Base-by-base conservation (phyloP, 192 early-diverging fungal genomes). In the Gigaspora rosea region DNA sequence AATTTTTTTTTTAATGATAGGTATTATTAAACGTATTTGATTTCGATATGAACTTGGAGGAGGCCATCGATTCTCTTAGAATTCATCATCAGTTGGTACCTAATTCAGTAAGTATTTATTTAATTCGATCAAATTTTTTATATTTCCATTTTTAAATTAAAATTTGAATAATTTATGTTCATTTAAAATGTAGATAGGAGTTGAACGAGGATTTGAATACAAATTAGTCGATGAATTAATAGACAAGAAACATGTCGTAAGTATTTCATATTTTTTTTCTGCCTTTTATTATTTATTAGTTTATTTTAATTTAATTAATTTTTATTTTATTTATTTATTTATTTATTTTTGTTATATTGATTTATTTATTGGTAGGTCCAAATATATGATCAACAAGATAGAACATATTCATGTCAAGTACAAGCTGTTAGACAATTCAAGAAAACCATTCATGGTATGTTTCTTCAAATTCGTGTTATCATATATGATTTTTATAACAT, bases 21-120 rank as follows among this genome's bases (percentile, higher is more conserved):
- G 85, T 86, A 0, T 84, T 97, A 16, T 62, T 96, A 18, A 90
- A 94, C 73, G 84, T 92, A 33, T 81, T 95, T 41, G 94, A 95
- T 72, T 93, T 89, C 80, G 86, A 81, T 6, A 82, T 90, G 82
- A 84, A 85, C 52, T 78, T 94, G 0, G 86, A 85, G 69, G 77
- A 90, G 18, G 96, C 97, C 1, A 83, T 97, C 0, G 87, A 89
- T 52, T 67, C 78, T 47, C 92, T 93, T 8, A 88, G 97, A 15
- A 79, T 94, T 48, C 97, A 98, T 81, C 94, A 97, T 80, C 97
- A 98, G 81, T 87, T 98, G 69, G 78, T 97, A 69, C 97, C 97
- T 4, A 85, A 97, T 76, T 56, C 67, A 3, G 80, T 78, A 0
- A 78, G 70, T 56, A 58, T 10, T 18, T 27, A 27, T 27, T 27